A percentile compares a stretch with the other conserved stretches of the same genome.
These are phyloP conservation scores for Antitrichia curtipendula DNA, from an alignment of 225 moss, liverwort and hornwort species.

Conservation along the genomic window DNA sequence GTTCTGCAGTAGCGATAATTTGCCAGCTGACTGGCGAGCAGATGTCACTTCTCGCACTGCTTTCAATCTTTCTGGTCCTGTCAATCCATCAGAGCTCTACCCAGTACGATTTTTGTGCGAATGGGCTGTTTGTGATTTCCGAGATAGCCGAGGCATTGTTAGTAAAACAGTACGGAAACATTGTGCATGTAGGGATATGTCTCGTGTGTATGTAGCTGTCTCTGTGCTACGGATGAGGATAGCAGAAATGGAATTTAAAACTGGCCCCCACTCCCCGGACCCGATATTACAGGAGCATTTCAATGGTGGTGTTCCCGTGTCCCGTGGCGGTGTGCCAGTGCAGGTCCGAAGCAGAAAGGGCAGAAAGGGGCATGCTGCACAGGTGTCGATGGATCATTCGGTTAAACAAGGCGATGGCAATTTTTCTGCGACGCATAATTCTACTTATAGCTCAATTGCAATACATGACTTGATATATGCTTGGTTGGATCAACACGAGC, in stretches of 20 bases:
- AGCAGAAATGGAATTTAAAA: constrained; percentile 42
- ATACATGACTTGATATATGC: constrained; percentile 86
- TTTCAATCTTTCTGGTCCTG: constrained; percentile 65
- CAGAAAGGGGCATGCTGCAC: constrained; percentile 21
- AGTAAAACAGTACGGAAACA: constrained; percentile 33
- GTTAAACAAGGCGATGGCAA: constrained; percentile 4
- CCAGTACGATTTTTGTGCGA: constrained; percentile 86
- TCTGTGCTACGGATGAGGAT: constrained; percentile 78
- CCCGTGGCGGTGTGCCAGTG: constrained; percentile 33
- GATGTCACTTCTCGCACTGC: constrained; percentile 70
- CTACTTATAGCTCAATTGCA: constrained; percentile 12
- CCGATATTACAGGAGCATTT: constrained; percentile 8
- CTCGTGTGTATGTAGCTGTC: constrained; percentile 89
- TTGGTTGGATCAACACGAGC: constrained; percentile 96
- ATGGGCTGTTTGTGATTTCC: constrained; percentile 97
- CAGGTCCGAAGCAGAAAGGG: constrained; percentile 36
- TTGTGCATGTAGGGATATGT: constrained; percentile 66
- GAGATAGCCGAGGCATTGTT: constrained; percentile 59
- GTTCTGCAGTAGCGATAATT: constrained; percentile 67
- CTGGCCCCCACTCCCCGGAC: background rate
- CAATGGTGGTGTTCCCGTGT: constrained; percentile 7
- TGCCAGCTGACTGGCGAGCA: constrained; percentile 83
- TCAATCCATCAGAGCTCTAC: constrained; percentile 79
- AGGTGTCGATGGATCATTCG: constrained; percentile 3
- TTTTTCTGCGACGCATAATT: background rate